phyloP scores from a whole-genome alignment of 129 eudicot species.

The Pittosporum tobira region DNA sequence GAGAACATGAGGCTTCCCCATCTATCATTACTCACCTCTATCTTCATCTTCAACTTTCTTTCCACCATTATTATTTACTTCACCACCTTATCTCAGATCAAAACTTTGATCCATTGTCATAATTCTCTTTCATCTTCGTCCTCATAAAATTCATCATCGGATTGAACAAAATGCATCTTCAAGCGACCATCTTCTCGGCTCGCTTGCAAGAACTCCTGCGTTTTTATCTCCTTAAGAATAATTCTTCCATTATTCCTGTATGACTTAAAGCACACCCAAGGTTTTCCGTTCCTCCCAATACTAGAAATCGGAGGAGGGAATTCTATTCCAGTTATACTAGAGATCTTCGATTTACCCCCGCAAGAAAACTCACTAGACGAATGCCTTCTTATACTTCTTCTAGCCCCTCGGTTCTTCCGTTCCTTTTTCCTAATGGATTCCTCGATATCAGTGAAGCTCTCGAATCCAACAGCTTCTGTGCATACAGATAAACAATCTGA shows the following conservation, averaged over 20 bases:
- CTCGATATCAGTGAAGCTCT: slow-evolving; percentile 50
- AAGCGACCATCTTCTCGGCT: slow-evolving; percentile 68
- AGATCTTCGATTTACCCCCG: slow-evolving; percentile 16
- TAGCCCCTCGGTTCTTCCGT: slow-evolving; percentile 10
- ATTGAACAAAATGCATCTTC: slow-evolving; percentile 42
- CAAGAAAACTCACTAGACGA: slow-evolving; percentile 1
- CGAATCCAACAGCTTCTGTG: slow-evolving; percentile 73
- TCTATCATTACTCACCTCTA: slow-evolving; percentile 17
- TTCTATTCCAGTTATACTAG: slow-evolving; percentile 28
- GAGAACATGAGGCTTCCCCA: slow-evolving; percentile 14
- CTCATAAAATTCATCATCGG: slow-evolving; percentile 43
- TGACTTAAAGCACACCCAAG: slow-evolving; percentile 54
- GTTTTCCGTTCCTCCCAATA: slow-evolving; percentile 56
- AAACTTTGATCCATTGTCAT: background rate
- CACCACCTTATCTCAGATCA: background rate
- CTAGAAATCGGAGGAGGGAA: slow-evolving; percentile 88
- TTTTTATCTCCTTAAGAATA: slow-evolving; percentile 46
- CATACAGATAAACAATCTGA: slow-evolving; percentile 47
- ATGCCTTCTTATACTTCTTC: slow-evolving; percentile 8
- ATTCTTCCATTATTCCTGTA: slow-evolving; percentile 56
- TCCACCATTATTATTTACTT: slow-evolving; percentile 7
- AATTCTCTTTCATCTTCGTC: slow-evolving; percentile 22
- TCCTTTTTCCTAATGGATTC: slow-evolving; percentile 9
- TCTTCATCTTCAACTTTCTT: slow-evolving; percentile 13
- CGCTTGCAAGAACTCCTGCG: slow-evolving; percentile 49